These are phyloP conservation scores for Wickerhamiella cacticola DNA, from an alignment of 805 yeast species.

Conservation along the genomic window DNA sequence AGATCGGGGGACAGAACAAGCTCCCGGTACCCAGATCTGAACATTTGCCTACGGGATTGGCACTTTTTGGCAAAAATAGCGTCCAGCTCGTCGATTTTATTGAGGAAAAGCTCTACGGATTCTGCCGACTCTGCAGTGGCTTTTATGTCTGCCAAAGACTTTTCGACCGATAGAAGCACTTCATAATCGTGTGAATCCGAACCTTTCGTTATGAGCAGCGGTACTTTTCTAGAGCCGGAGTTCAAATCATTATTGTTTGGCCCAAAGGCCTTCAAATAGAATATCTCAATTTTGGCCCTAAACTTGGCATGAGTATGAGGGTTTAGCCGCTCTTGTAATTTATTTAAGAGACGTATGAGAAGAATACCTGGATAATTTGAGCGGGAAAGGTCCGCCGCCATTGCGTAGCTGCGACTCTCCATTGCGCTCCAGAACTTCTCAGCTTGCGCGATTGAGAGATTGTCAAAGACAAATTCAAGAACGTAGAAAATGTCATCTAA, in stretches of 20 bases:
- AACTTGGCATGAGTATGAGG: neutral
- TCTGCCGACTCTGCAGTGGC: neutral
- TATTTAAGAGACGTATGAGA: neutral
- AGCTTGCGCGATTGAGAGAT: neutral
- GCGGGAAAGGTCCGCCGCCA: neutral
- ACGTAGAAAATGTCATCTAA: neutral
- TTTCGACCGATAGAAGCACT: neutral
- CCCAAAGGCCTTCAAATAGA: neutral
- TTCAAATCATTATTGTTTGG: neutral
- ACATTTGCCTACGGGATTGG: neutral
- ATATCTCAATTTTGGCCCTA: constrained; percentile 1
- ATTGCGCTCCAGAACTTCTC: neutral
- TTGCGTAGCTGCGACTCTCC: neutral
- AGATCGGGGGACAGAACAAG: neutral
- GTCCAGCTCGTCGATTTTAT: neutral
- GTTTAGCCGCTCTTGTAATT: neutral
- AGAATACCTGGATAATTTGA: neutral
- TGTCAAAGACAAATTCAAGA: neutral
- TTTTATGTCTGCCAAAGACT: neutral
- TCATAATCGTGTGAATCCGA: neutral
- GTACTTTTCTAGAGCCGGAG: neutral
- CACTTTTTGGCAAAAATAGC: neutral
- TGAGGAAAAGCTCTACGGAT: neutral
- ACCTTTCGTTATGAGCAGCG: neutral
- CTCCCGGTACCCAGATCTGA: neutral